Evolutionary conservation across 345 rosid species (phyloP), one percentile per base, ranked within the genome.

Genomic region (Gossypioides kirkii): DNA sequence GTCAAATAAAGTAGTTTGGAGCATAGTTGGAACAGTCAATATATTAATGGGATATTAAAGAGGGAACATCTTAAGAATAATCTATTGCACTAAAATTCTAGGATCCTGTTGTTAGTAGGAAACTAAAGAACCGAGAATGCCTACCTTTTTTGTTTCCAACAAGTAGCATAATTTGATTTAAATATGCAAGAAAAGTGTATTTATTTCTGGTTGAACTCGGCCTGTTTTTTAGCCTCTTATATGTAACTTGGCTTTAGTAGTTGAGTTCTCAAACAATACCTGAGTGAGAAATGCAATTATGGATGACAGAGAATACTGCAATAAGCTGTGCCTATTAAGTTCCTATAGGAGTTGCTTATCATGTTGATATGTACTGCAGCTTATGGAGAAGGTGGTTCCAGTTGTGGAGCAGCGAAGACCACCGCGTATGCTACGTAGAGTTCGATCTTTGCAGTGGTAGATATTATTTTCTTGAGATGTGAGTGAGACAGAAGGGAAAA

Each of bases 301-400:
- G 50, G 42, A 58, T 10, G 41, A 55, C 16, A 9, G 53, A 13
- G 22, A 43, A 58, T 56, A 11, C 20, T 13, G 6, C 50, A n/a
- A 28, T 17, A 20, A 32, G 54, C 26, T 64, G 71, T 9, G 42
- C 49, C 9, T 45, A 42, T 18, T 41, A 25, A 16, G 60, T 28
- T 26, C 52, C 16, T 49, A 42, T 28, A 8, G 11, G 18, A 10
- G 26, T 64, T 60, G 55, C 55, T 68, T 50, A 60, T 11, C 60
- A 20, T 38, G 22, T 43, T 67, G 17, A 64, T 72, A 67, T 59
- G 52, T 67, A 17, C 43, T 79, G 80, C 90, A 90, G 89, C 89
- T 94, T 69, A 87, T 89, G 94, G 94, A 89, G 83, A 82, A 79
- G 50, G 89, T 89, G 77, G 68, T 90, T 70, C 96, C 94, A 0